Evolutionary conservation across 306 rosid species (phyloP), one percentile per base, ranked within the genome.

Genomic region (Delonix regia): DNA sequence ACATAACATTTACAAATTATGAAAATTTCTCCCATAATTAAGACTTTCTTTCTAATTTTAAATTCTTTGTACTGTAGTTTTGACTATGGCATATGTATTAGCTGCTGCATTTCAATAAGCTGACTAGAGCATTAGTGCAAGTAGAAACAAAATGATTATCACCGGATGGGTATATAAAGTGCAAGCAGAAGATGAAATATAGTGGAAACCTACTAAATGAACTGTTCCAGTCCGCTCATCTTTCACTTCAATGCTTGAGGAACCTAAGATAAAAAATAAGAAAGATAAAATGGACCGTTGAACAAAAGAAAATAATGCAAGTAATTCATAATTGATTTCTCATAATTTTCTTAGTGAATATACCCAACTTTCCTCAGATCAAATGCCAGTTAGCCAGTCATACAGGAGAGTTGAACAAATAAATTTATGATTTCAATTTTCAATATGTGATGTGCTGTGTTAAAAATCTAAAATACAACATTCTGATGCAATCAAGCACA

Each of bases 191-290:
- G 91, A 75, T 65, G 90, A 74, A 75, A 93, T 77, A 59, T 45
- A 68, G 86, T 91, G 98, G 72, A 76, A 78, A 84, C 99, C 99
- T 55, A 93, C 98, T 91, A 95, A 91, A 85, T 91, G 99, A 70
- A 95, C 94, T 4, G 94, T 95, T 76, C 98, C 98, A 3, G 92
- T 93, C 78, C 83, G 84, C 84, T 95, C 98, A 79, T 95, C 99
- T 80, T 75, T 74, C 59, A 95, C 96, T 86, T 88, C 71, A 83
- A 95, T 93, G 84, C 80, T 87, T 53, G 99, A 95, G 10, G 99
- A 95, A 78, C 99, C 99, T 93, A 97, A 82, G 80, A 87, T 48
- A 72, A 76, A 81, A 42, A 78, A 88, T 19, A 41, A 0, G 27
- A 76, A 80, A 80, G 22, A 69, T 45, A 66, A 81, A 71, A 80